A percentile compares a stretch with the other conserved stretches of the same genome.
Evolutionary conservation across 257 asterid species (phyloP).

Genomic region (Capsicum rhomboideum): DNA sequence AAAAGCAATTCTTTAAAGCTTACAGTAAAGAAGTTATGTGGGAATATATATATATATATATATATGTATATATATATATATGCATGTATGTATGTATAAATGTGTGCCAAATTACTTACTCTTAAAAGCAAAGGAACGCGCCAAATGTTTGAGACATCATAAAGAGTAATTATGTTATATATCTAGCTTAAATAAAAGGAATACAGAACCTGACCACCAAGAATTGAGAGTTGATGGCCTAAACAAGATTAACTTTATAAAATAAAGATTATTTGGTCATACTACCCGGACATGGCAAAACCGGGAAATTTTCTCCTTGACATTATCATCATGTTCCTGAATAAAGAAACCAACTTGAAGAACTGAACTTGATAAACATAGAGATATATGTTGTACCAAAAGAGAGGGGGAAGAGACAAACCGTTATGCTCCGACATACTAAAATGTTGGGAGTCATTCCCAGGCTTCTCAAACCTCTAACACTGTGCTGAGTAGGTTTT

Average conservation of each 20-base stretch:
- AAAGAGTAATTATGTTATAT: constrained; percentile 64
- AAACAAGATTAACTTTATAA: not conserved
- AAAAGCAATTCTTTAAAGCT: no score
- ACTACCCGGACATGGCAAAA: constrained; percentile 70
- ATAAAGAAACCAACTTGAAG: constrained; percentile 15
- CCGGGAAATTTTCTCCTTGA: constrained; percentile 68
- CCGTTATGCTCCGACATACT: constrained; percentile 93
- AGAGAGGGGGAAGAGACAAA: constrained; percentile 6
- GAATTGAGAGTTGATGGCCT: not conserved
- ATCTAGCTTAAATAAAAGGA: constrained; percentile 35
- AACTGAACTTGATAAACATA: not conserved
- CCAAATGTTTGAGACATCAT: constrained; percentile 92
- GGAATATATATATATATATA: no score
- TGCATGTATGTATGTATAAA: no score
- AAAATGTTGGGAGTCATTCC: constrained; percentile 78
- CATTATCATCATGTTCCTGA: constrained; percentile 67
- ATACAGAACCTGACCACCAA: not conserved
- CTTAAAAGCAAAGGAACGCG: constrained; percentile 73
- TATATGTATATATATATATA: no score
- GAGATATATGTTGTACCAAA: not conserved
- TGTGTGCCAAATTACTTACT: constrained; percentile 32
- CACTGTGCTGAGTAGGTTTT: constrained; percentile 97
- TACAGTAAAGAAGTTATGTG: no score
- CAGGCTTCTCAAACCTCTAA: constrained; percentile 80
- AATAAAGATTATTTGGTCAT: not conserved